phyloP scores from a whole-genome alignment of 495 filamentous ascomycete species.

The Aspergillus conjunctus region DNA sequence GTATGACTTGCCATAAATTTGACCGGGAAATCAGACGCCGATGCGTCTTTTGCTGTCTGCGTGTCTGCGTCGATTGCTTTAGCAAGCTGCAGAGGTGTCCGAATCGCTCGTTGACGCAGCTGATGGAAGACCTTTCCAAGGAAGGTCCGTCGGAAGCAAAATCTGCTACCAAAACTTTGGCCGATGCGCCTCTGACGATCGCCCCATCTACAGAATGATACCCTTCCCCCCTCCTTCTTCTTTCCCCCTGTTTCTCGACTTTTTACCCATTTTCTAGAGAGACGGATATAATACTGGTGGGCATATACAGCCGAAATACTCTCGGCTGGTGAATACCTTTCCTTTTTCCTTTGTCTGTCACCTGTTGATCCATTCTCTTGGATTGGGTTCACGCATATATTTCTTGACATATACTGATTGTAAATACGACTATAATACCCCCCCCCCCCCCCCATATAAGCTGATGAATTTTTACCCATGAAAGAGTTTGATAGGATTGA shows the following conservation, averaged over 20 bases:
- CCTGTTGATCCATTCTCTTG: neutral
- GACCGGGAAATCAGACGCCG: slow-evolving; percentile 47
- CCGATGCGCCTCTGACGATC: neutral
- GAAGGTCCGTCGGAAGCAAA: neutral
- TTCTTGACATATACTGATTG: slow-evolving; percentile 11
- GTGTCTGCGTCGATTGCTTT: slow-evolving; percentile 48
- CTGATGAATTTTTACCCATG: neutral
- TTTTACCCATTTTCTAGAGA: neutral
- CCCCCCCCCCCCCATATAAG: no score
- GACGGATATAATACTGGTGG: neutral
- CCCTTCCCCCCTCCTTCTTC: neutral
- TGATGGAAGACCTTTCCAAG: slow-evolving; percentile 28
- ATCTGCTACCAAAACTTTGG: neutral
- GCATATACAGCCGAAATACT: neutral
- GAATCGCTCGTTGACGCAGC: slow-evolving; percentile 38
- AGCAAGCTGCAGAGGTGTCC: slow-evolving; percentile 40
- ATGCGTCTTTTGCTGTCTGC: slow-evolving; percentile 53
- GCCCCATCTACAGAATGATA: neutral
- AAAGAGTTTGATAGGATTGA: neutral
- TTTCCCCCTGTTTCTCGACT: neutral
- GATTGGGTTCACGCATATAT: neutral
- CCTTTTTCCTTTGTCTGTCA: neutral
- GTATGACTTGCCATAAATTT: slow-evolving; percentile 52
- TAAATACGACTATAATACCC: slow-evolving; percentile 24
- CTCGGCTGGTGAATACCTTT: neutral